A percentile compares a stretch with the other conserved stretches of the same genome.
phyloP scores from a whole-genome alignment of 2,329 filamentous ascomycete species.

The Calonectria pseudoturangicola region DNA sequence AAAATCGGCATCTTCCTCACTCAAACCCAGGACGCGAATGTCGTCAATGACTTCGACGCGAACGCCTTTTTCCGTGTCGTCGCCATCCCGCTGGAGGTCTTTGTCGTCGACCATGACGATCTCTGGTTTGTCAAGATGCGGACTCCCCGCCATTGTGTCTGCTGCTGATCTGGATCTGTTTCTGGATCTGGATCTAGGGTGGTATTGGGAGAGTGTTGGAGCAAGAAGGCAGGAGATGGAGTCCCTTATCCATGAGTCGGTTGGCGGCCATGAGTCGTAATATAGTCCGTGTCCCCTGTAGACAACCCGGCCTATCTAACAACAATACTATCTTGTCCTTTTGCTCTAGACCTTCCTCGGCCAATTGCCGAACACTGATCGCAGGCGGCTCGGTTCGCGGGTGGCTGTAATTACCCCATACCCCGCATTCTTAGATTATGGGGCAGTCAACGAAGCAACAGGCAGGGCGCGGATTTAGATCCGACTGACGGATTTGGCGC shows the following conservation, averaged over 20 bases:
- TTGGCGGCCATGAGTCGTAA: conserved; percentile 24
- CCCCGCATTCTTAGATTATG: conserved; percentile 25
- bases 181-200: background rate
- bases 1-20: conserved; percentile 54
- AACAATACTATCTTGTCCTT: background rate
- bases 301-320: background rate
- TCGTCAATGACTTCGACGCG: conserved; percentile 52
- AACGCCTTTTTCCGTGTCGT: conserved; percentile 44
- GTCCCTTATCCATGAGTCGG: background rate
- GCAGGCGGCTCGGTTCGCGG: background rate
- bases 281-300: conserved; percentile 20
- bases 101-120: conserved; percentile 50
- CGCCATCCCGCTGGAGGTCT: conserved; percentile 15
- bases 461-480: conserved; percentile 30
- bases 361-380: conserved; percentile 27
- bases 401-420: conserved; percentile 28
- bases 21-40: conserved; percentile 56
- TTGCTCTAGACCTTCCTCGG: background rate
- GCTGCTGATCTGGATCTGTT: background rate
- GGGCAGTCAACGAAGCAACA: background rate
- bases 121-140: conserved; percentile 48
- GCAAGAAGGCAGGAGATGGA: background rate
- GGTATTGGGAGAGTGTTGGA: background rate
- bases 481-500: conserved; percentile 8
- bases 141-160: conserved; percentile 22